These are phyloP conservation scores for Xylariaceae sp. DNA, from an alignment of 2,329 filamentous ascomycete species.

Conservation along the genomic window DNA sequence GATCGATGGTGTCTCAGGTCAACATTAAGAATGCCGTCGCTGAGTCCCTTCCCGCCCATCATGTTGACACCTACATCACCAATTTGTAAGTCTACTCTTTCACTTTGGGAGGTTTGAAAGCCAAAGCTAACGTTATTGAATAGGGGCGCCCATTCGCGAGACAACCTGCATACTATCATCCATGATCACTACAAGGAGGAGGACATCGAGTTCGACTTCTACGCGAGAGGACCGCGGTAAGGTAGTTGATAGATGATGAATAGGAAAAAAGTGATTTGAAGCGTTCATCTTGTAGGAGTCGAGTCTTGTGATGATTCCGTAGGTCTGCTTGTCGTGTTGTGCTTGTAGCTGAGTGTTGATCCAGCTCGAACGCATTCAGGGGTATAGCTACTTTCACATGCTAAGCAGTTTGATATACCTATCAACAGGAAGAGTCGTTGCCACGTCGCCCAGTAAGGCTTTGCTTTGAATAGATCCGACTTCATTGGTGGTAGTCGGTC, in stretches of 20 bases:
- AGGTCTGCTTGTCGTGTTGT: no score
- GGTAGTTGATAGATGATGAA: neutral
- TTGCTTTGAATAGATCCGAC: neutral
- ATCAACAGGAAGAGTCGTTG: neutral
- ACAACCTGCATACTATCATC: slow-evolving; percentile 68
- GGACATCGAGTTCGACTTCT: slow-evolving; percentile 58
- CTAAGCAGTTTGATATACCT: no score
- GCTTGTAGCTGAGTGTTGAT: no score
- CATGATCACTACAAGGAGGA: slow-evolving; percentile 71
- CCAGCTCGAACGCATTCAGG: no score
- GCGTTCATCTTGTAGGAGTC: no score
- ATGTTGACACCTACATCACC: slow-evolving; percentile 78
- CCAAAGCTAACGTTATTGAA: neutral
- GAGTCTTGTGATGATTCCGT: no score
- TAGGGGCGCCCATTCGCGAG: slow-evolving; percentile 42
- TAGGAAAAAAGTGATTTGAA: no score
- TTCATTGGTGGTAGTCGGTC: neutral
- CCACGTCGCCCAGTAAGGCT: neutral
- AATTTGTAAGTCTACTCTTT: slow-evolving; percentile 59
- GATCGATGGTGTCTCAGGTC: slow-evolving; percentile 69
- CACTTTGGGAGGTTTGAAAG: no score
- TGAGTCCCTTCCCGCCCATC: slow-evolving; percentile 73
- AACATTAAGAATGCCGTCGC: slow-evolving; percentile 74
- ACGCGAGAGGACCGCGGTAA: slow-evolving; percentile 30
- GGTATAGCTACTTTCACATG: no score